Base-by-base conservation (phyloP, 805 yeast genomes). In the Ogataea dorogensis region DNA sequence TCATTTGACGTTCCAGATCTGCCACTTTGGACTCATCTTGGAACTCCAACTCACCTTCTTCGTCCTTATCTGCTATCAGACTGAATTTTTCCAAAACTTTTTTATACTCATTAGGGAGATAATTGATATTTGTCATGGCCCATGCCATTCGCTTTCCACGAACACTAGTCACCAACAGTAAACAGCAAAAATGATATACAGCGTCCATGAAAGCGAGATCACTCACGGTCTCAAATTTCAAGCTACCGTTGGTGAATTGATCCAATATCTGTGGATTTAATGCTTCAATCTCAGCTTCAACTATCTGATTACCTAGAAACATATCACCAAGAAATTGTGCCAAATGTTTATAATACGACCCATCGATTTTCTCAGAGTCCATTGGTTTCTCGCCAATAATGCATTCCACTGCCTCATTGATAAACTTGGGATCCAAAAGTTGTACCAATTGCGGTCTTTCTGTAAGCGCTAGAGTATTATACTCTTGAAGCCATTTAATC, bases 41-140 rank as follows among this genome's bases (percentile, higher is more conserved):
- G 43, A 12, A 43, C 51, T 7, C 34, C 32, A 18, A 38, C 26
- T 40, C 28, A 31, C 30, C 10, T 38, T 45, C 39, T 26, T 16
- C 43, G 31, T 29, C 51, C 36, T 38, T 46, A 42, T 41, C 43
- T 28, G 42, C 56, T 24, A 41, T 46, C 11, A 42, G 27, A 31
- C 49, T 52, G 33, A 49, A 58, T 29, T 38, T 44, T 22, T 41
- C 47, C 18, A 55, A 30, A 5, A 40, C 42, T 12, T 30, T 34
- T 22, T 50, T 56, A 19, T 51, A 36, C 17, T 44, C 44, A 2
- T 17, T 12, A 3, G 48, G 46, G 6, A 54, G 38, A 33, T 47
- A 56, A 23, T 51, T 47, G 18, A 55, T 35, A 34, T 56, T 55
- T 1, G 59, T 48, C 29, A 50, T 38, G 4, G 58, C 59, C 59